Conservation (phyloP, 495 filamentous ascomycete genomes). For the Venustampulla echinocandica region DNA sequence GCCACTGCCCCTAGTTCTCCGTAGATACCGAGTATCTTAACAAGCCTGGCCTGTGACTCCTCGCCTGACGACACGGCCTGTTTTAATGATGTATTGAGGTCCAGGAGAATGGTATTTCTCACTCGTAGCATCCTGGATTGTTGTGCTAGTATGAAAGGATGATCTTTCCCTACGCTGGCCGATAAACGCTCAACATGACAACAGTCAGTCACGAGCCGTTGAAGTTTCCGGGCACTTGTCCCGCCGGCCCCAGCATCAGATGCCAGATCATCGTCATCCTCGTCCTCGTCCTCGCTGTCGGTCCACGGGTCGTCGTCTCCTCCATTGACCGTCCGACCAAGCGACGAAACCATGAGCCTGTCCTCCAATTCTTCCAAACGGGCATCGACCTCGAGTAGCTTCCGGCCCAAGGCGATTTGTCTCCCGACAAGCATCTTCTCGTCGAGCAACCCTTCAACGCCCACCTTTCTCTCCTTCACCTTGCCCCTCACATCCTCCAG, state of each 20-base stretch:
- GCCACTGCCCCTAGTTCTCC: constrained; percentile 62
- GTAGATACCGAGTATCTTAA: constrained; percentile 70
- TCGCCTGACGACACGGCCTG: constrained; percentile 51
- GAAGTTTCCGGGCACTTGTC: constrained; percentile 43
- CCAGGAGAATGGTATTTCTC: constrained; percentile 71
- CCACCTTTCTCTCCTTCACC: constrained; percentile 37
- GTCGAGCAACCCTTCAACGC: constrained; percentile 32
- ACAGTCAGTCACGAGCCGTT: constrained; percentile 50
- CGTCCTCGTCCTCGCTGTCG: constrained; percentile 36
- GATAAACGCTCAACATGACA: constrained; percentile 43
- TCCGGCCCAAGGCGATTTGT: constrained; percentile 48
- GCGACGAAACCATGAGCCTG: constrained; percentile 50
- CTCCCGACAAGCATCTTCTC: constrained; percentile 33
- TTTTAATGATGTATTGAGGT: constrained; percentile 70
- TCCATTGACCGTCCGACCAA: constrained; percentile 21
- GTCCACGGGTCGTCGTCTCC: constrained; percentile 23
- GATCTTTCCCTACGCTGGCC: constrained; percentile 43
- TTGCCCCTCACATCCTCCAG: constrained; percentile 46
- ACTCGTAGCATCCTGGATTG: constrained; percentile 48
- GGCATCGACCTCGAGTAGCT: constrained; percentile 62
- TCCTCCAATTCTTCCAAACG: constrained; percentile 68
- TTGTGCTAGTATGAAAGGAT: constrained; percentile 58
- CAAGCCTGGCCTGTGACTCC: constrained; percentile 45
- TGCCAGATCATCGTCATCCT: constrained; percentile 33
- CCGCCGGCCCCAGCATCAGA: constrained; percentile 19